A percentile compares a stretch with the other conserved stretches of the same genome.
phyloP scores from a whole-genome alignment of 2,329 filamentous ascomycete genomes.

The Neophaeococcomyces aloes region DNA sequence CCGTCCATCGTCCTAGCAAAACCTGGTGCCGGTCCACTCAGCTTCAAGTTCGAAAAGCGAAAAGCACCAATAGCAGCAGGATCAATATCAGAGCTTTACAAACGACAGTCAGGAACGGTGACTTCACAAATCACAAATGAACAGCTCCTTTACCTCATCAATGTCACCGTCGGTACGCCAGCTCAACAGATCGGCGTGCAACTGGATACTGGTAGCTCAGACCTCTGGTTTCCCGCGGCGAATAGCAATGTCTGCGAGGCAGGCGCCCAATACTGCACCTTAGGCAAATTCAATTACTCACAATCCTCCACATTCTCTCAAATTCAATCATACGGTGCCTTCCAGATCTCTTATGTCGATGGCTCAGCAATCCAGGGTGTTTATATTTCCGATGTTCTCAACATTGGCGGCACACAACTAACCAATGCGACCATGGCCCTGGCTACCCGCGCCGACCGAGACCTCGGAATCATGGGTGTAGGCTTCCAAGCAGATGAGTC shows the following conservation, averaged over 20 bases:
- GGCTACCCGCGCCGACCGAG: conserved; percentile 22
- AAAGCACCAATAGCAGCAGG: conserved; percentile 9
- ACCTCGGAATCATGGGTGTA: conserved; percentile 31
- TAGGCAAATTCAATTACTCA: conserved; percentile 20
- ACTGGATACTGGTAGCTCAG: conserved; percentile 48
- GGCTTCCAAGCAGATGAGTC: conserved; percentile 26
- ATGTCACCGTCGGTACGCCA: conserved; percentile 53
- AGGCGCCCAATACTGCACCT: neutral
- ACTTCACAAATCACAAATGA: conserved; percentile 17
- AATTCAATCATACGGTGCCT: conserved; percentile 17
- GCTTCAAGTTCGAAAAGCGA: conserved; percentile 18
- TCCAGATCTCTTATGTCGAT: conserved; percentile 31
- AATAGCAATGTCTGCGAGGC: conserved; percentile 9
- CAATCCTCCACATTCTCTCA: conserved; percentile 20
- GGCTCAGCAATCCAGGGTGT: conserved; percentile 28
- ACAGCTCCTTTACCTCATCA: conserved; percentile 49
- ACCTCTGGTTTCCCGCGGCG: conserved; percentile 12
- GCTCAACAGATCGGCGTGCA: conserved; percentile 48
- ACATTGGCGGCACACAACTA: conserved; percentile 26
- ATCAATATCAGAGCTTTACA: conserved; percentile 8
- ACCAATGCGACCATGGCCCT: conserved; percentile 31
- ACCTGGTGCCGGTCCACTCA: conserved; percentile 12
- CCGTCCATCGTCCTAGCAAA: conserved; percentile 11
- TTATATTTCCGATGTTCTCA: conserved; percentile 29
- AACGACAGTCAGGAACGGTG: conserved; percentile 17